These are phyloP conservation scores for Daldinia bambusicola DNA, from an alignment of 495 filamentous ascomycete species.

Conservation along the genomic window DNA sequence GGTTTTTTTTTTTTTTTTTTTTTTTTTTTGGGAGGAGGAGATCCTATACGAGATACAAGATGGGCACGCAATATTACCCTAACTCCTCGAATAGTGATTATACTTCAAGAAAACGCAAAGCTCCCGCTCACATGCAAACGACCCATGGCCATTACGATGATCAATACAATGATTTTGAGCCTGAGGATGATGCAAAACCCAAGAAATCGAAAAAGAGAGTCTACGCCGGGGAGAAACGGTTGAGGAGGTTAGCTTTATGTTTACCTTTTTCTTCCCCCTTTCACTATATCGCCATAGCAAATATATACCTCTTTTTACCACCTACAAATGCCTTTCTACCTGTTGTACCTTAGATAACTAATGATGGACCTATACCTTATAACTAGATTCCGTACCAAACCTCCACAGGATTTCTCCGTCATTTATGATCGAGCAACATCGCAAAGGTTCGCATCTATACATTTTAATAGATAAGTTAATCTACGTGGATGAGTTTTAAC, in stretches of 20 bases:
- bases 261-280: neutral
- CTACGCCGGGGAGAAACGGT: constrained; percentile 30
- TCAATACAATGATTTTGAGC: neutral
- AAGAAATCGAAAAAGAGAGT: constrained; percentile 10
- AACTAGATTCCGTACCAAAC: constrained; percentile 49
- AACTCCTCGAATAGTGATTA: neutral
- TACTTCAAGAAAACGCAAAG: constrained; percentile 37
- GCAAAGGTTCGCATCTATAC: constrained; percentile 42
- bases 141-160: neutral
- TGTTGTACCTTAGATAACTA: neutral
- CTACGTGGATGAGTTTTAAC: no score
- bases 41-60: neutral
- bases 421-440: constrained; percentile 54
- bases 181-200: constrained; percentile 11
- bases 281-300: neutral
- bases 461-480: neutral
- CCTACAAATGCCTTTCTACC: no score
- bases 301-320: no score
- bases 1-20: neutral
- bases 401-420: constrained; percentile 51
- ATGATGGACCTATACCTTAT: neutral
- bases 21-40: no score
- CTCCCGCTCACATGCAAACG: neutral
- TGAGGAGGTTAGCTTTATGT: constrained; percentile 32
- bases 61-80: constrained; percentile 3